Evolutionary conservation across 2,329 filamentous ascomycete species (phyloP), one percentile per base, ranked within the genome.

Genomic region (Dactylonectria macrodidyma): DNA sequence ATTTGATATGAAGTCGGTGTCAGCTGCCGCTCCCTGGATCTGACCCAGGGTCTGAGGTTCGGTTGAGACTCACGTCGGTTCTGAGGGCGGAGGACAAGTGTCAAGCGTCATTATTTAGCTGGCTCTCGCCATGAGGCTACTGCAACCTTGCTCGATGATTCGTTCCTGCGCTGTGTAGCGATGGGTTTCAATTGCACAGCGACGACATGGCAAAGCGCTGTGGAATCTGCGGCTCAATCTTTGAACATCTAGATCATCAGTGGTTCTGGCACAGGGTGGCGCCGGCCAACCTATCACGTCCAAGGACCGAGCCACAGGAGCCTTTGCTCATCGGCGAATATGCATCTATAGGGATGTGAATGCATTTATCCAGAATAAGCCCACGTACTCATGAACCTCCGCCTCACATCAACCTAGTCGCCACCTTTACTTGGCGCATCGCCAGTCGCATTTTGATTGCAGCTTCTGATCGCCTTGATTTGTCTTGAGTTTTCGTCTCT

Each of bases 31-130:
- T 61, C 58, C 34, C 56, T 19, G 48, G 38, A n/a, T 58, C 41
- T 30, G 59, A 65, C 60, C 55, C 36, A 67, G 55, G 56, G 55
- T 64, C 64, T 51, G 14, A 11, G 33, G 22, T 36, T 48, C 54
- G 57, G 59, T 30, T n/a, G 54, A 61, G 38, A 80, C 84, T 79
- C 68, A 86, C 85, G 85, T 83, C 58, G 84, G 84, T 74, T 87
- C 85, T 38, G 80, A 72, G 69, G 78, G 74, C 34, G 77, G 72
- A 11, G 84, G 83, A 70, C 85, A 87, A 52, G 79, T 79, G 64
- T 84, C 82, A 56, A 76, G 74, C 58, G 79, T 74, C 84, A 86
- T 85, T 46, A 41, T 69, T 52, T 52, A 44, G 44, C 22, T 48
- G 50, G 16, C 48, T 63, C 46, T n/a, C 34, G 47, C 50, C 30